Evolutionary conservation across 495 filamentous ascomycete genomes (phyloP), one percentile per base, ranked within the genome.

Genomic region (Xylaria curta): DNA sequence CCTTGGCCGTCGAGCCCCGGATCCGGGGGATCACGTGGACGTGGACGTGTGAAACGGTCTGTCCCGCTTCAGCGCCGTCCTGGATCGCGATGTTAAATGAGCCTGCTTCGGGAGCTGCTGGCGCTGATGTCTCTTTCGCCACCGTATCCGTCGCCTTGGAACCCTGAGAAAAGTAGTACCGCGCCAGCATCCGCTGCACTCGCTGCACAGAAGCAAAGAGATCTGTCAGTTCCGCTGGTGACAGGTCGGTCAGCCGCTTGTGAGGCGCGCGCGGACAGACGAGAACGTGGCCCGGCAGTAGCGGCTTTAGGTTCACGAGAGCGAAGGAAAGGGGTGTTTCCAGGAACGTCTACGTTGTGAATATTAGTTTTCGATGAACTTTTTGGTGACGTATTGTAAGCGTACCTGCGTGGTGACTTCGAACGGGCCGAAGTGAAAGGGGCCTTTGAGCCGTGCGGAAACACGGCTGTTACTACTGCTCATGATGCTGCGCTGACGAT

Each of bases 11-110:
- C 38, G 71, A 68, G 15, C 81, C 81, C 19, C 75, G 72, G 64
- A 85, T 85, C 51, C 96, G 83, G 28, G 96, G 96, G 66, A 99
- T 98, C 44, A 98, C 89, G 83, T 99, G 97, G 61, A 92, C 90
- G 82, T 99, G 97, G 17, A 98, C 90, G 83, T 99, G 96, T 12
- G 92, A 84, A 28, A 99, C 94, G 33, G 88, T 89, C 85, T 99
- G 96, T 0, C 96, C 96, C 1, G 97, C 94, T 73, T 93, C 92
- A 33, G 80, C 80, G 12, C 96, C 96, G 82, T 99, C 96, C 76
- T 99, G 96, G 19, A 99, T 86, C 0, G 96, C 95, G 65, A 99
- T 91, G 80, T 98, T 99, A 77, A 98, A 88, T 76, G 87, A 90
- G 4, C 89, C 87, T 40, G 81, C 80, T 40, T 82, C 79, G 70